Percentiles rank a stretch among this genome's conserved stretches.
Evolutionary conservation across 768 basidiomycete species (phyloP).

Genomic region (Kwoniella sp.): DNA sequence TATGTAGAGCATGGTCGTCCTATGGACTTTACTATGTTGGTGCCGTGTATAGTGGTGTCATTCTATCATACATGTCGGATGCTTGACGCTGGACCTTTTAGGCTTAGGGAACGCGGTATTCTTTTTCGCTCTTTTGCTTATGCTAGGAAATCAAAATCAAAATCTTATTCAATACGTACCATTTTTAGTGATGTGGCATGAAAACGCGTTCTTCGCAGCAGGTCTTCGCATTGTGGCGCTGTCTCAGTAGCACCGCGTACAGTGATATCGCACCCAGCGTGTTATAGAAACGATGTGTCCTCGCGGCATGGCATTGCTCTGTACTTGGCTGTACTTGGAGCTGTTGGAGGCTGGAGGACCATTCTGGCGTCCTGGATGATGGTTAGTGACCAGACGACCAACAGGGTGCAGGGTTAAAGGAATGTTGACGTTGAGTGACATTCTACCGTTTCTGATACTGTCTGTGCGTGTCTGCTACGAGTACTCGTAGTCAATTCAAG

Average conservation of each 20-base stretch:
- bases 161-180: neutral
- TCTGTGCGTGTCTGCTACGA: neutral
- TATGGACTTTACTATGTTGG: neutral
- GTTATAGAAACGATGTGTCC: no score
- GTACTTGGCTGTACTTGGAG: no score
- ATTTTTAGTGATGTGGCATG: constrained; percentile 3
- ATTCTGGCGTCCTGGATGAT: no score
- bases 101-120: neutral
- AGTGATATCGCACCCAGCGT: no score
- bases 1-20: no score
- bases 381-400: neutral
- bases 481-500: neutral
- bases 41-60: neutral
- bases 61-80: neutral
- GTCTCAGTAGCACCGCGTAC: no score
- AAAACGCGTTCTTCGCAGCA: constrained; percentile 4
- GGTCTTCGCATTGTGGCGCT: neutral
- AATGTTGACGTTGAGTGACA: constrained; percentile 17
- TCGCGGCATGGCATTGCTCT: no score
- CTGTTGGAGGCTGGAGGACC: no score
- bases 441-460: constrained; percentile 17
- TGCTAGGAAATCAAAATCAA: neutral
- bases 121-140: neutral
- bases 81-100: neutral
- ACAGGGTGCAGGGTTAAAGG: neutral